Base-by-base conservation (phyloP, 305 asterid species). In the Galium porrigens region DNA sequence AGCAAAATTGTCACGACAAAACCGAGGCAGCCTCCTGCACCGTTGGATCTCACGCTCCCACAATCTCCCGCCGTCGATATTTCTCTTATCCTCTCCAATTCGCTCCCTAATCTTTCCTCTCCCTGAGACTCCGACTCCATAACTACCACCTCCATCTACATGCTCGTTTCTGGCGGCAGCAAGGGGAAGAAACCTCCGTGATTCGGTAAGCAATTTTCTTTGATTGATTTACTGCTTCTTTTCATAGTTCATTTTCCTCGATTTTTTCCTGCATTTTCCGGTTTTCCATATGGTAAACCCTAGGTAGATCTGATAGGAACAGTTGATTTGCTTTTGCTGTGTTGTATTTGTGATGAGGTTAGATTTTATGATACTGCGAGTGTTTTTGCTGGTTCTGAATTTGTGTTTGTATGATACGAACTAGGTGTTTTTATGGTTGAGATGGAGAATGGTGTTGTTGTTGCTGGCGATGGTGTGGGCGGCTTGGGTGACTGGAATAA, bases 361-460 rank as follows among this genome's bases (percentile, higher is more conserved):
- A 48, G 6, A 37, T 25, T 33, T 22, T 27, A 63, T 5, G 62
- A 32, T 42, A 6, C 49, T 11, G 32, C 30, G 62, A 42, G 52
- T 15, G 17, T 46, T 51, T 49, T 14, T 3, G 30, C 64, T 9
- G 25, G 58, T 65, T 61, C 15, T 66, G 25, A 8, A n/a, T 42
- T 61, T 58, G 32, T 61, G 22, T 30, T 66, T 64, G 56, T 51
- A 33, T 73, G 79, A 65, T 73, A 66, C 9, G 18, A n/a, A 17
- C 61, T 66, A 74, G 85, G 79, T 73, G 56, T 65, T 36, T 74
- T 15, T 74, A 57, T 72, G 74, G 78, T 65, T 57, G 76, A 22
- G 65, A 91, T 91, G 95, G 97, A 88, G 77, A 84, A 80, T 67
- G 88, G 78, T 76, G 73, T 66, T 70, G 80, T 71, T 73, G 61